These are phyloP conservation scores for Leishmania arabica DNA, from an alignment of 208 protist species.

Conservation along the genomic window DNA sequence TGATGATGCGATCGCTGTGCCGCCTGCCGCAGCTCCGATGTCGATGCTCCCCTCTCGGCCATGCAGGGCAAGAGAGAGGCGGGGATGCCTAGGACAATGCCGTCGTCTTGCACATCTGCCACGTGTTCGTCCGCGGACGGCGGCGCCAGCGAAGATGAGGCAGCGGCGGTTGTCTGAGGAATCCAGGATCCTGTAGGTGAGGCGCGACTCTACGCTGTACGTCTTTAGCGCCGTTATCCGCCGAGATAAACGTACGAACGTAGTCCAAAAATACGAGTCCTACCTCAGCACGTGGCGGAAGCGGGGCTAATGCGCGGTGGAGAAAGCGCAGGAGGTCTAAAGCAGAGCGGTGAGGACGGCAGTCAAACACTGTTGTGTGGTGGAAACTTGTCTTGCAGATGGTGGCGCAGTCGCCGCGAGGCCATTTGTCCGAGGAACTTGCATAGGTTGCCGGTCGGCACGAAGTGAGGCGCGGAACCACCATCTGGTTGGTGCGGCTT, in stretches of 20 bases:
- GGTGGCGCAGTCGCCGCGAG: not conserved
- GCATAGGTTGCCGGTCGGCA: not conserved
- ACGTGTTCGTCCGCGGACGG: not conserved
- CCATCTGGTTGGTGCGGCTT: not conserved
- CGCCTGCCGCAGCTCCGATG: slow-evolving; percentile 6
- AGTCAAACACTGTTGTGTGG: not conserved
- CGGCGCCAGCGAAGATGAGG: slow-evolving; percentile 2
- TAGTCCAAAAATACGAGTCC: not conserved
- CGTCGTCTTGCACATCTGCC: slow-evolving; percentile 45
- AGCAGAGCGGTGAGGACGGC: not conserved
- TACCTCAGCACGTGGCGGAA: not conserved
- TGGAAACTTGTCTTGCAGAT: not conserved
- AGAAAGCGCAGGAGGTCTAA: not conserved
- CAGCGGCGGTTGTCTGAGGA: not conserved
- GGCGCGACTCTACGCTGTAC: too few species aligned
- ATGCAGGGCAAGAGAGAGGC: slow-evolving; percentile 32
- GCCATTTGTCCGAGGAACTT: not conserved
- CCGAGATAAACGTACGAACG: not conserved
- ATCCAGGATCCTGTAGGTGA: not conserved
- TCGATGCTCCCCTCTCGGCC: not conserved
- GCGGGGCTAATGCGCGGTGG: not conserved
- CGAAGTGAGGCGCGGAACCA: too few species aligned
- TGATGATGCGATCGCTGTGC: slow-evolving; percentile 1
- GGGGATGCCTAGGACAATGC: slow-evolving; percentile 52
- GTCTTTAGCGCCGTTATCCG: not conserved